Base-by-base conservation (phyloP, 805 yeast genomes). In the Pachysolen tannophilus region DNA sequence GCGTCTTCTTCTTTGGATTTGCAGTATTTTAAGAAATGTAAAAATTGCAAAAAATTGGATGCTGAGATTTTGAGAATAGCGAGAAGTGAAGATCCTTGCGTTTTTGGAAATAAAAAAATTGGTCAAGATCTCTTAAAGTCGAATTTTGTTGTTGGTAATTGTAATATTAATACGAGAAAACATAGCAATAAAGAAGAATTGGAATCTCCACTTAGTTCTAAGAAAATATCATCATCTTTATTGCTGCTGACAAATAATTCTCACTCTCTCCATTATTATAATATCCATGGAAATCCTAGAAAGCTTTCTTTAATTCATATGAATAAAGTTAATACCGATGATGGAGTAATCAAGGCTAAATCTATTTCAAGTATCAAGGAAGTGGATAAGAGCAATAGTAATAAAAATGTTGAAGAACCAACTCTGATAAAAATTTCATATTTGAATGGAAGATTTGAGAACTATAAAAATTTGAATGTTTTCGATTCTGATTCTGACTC, bases 1-100 rank as follows among this genome's bases (percentile, higher is more conserved):
- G 48, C 41, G 9, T 47, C 48, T 14, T 42, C 47, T 19, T 41
- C 39, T 17, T 48, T 54, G 13, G 45, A 53, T 31, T 7, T 56
- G 11, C 26, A 30, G 1, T 40, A 48, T 32, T 56, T 46, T 24
- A 38, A 39, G 8, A 41, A 38, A 37, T 53, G 58, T 41, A n/a
- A 24, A 4, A 34, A 26, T 7, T 33, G 38, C 30, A 30, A 20
- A 18, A n/a, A 19, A 11, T 24, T 30, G 21, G 30, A 34, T 14
- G 30, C 10, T 9, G 20, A 27, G 11, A 15, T 33, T 6, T 15
- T 33, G 15, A 14, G 13, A n/a, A n/a, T n/a, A n/a, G n/a, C n/a
- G n/a, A n/a, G n/a, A n/a, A n/a, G n/a, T n/a, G n/a, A n/a, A n/a
- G n/a, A n/a, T n/a, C n/a, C n/a, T n/a, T n/a, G n/a, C n/a, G n/a